Evolutionary conservation across 2,329 filamentous ascomycete species (phyloP).

Genomic region (Macrophomina tecta): DNA sequence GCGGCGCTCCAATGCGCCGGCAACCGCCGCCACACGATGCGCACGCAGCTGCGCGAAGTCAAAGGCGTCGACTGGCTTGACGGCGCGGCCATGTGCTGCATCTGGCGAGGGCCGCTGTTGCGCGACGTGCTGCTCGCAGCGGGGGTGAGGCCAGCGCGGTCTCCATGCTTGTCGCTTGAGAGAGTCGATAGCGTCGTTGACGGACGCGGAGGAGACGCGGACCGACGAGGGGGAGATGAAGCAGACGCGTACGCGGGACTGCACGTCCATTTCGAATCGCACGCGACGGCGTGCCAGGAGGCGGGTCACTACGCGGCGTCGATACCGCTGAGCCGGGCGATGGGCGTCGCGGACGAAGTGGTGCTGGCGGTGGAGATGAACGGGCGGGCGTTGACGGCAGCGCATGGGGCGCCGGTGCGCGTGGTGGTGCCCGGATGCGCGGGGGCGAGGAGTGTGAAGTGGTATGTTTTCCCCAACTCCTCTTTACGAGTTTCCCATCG

Average conservation of each 20-base stretch:
- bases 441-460: constrained; percentile 62
- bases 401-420: constrained; percentile 61
- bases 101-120: constrained; percentile 61
- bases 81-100: constrained; percentile 66
- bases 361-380: constrained; percentile 61
- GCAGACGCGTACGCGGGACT: constrained; percentile 32
- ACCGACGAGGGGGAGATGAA: not conserved
- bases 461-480: constrained; percentile 38
- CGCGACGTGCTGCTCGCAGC: constrained; percentile 53
- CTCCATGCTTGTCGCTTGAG: not conserved
- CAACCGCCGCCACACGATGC: constrained; percentile 66
- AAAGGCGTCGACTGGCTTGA: constrained; percentile 66
- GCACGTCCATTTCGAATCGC: constrained; percentile 64
- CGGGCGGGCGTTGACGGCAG: constrained; percentile 51
- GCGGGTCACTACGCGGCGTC: constrained; percentile 65
- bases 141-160: not conserved
- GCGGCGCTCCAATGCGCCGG: constrained; percentile 66
- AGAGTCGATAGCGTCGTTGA: constrained; percentile 1
- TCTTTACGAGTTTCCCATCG: too few species aligned
- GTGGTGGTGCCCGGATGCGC: constrained; percentile 60
- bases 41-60: constrained; percentile 64
- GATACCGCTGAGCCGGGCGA: constrained; percentile 56
- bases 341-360: constrained; percentile 52
- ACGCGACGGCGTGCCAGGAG: constrained; percentile 59
- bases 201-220: not conserved